Evolutionary conservation across 148 eudicot genomes (phyloP).

Genomic region (Polygonum maritimum): DNA sequence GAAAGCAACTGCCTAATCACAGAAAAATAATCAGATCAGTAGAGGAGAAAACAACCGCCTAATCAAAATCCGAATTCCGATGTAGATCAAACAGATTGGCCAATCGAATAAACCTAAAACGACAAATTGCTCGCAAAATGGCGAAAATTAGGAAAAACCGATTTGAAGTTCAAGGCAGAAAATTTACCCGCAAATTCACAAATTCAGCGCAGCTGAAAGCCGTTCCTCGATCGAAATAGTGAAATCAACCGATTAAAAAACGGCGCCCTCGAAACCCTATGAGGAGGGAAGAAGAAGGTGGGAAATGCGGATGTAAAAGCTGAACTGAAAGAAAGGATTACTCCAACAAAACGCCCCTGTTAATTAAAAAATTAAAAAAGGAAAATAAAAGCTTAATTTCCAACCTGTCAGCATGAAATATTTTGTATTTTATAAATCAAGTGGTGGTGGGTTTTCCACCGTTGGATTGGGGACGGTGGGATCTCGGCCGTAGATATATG

Average conservation of each 20-base stretch:
- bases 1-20: not conserved
- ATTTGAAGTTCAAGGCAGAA: constrained; percentile 4
- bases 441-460: not conserved
- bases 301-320: constrained; percentile 7
- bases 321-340: constrained; percentile 10
- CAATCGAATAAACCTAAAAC: not conserved
- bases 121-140: not conserved
- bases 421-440: not conserved
- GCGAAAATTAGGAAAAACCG: not conserved
- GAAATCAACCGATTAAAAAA: constrained; percentile 9
- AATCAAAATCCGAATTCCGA: not conserved
- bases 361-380: not conserved
- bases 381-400: not conserved
- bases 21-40: not conserved
- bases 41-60: not conserved
- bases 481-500: not conserved
- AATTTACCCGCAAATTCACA: constrained; percentile 25
- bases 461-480: not conserved
- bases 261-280: constrained; percentile 59
- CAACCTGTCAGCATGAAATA: not conserved
- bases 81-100: not conserved
- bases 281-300: constrained; percentile 18
- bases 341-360: constrained; percentile 2
- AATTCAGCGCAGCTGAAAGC: constrained; percentile 16
- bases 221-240: constrained; percentile 23